Percentiles rank a stretch among this genome's conserved stretches.
Evolutionary conservation across 495 filamentous ascomycete species (phyloP).

Genomic region (Penicillium bovifimosum): DNA sequence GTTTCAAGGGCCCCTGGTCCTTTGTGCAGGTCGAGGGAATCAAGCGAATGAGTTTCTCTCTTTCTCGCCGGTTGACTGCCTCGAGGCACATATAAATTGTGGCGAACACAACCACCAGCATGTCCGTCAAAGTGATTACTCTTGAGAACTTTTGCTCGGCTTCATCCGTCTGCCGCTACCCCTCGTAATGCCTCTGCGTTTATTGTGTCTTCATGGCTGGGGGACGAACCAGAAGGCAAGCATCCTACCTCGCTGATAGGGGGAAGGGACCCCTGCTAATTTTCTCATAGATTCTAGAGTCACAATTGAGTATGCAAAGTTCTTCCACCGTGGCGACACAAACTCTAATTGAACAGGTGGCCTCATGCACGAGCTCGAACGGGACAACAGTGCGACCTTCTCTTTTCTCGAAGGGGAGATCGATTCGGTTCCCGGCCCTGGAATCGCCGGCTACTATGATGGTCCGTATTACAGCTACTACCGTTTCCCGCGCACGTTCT

Average conservation of each 20-base stretch:
- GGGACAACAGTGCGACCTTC: conserved; percentile 32
- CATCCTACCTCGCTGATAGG: background rate
- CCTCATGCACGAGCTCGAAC: conserved; percentile 25
- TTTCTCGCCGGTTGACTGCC: background rate
- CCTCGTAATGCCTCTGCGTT: conserved; percentile 20
- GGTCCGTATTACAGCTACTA: conserved; percentile 36
- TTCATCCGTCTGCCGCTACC: background rate
- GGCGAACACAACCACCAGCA: background rate
- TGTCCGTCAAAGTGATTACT: background rate
- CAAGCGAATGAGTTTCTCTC: background rate
- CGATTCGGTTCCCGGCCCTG: conserved; percentile 28
- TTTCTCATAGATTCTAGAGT: conserved; percentile 21
- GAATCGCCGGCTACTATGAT: conserved; percentile 30
- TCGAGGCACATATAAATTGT: conserved; percentile 10
- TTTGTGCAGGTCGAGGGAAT: background rate
- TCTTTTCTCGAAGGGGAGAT: conserved; percentile 31
- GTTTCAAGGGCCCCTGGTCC: background rate
- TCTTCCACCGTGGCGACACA: background rate
- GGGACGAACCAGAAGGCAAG: conserved; percentile 28
- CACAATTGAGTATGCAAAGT: conserved; percentile 22
- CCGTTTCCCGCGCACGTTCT: conserved; percentile 26
- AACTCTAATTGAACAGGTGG: conserved; percentile 14
- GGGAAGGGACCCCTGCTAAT: background rate
- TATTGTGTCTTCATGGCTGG: conserved; percentile 32
- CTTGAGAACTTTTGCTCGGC: background rate